These are phyloP conservation scores for Boletus barrowsii DNA, from an alignment of 768 basidiomycete species.

Conservation along the genomic window DNA sequence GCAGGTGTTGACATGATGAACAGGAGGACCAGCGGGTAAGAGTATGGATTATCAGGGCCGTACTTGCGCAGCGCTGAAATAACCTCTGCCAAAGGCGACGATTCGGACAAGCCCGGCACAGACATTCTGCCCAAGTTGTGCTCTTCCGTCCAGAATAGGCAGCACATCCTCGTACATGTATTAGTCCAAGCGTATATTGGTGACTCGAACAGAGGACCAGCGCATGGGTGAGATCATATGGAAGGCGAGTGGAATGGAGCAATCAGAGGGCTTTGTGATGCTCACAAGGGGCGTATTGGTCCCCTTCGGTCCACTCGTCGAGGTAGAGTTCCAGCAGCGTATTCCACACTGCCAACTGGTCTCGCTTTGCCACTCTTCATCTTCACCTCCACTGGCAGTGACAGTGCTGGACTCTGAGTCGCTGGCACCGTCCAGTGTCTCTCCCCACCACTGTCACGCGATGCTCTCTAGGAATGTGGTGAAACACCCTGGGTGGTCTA, in stretches of 20 bases:
- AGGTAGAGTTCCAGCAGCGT: slow-evolving; percentile 93
- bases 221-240: slow-evolving; percentile 89
- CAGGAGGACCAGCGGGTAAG: slow-evolving; percentile 85
- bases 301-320: slow-evolving; percentile 35
- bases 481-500: slow-evolving; percentile 83
- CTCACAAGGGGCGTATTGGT: slow-evolving; percentile 7
- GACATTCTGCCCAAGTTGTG: slow-evolving; percentile 29
- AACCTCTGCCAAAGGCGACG: slow-evolving; percentile 44
- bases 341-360: slow-evolving; percentile 91
- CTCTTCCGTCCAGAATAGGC: slow-evolving; percentile 87
- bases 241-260: slow-evolving; percentile 56
- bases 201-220: slow-evolving; percentile 90
- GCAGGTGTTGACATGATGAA: slow-evolving; percentile 84
- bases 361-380: slow-evolving; percentile 54
- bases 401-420: slow-evolving; percentile 9
- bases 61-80: slow-evolving; percentile 71
- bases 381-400: slow-evolving; percentile 25
- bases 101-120: slow-evolving; percentile 24
- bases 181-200: slow-evolving; percentile 78
- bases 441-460: slow-evolving; percentile 75
- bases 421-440: slow-evolving; percentile 48
- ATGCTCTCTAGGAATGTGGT: slow-evolving; percentile 87
- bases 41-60: slow-evolving; percentile 63
- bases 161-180: slow-evolving; percentile 95
- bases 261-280: slow-evolving; percentile 69